These are phyloP conservation scores for Parachaetomium inaequale DNA, from an alignment of 495 filamentous ascomycete species.

Conservation along the genomic window DNA sequence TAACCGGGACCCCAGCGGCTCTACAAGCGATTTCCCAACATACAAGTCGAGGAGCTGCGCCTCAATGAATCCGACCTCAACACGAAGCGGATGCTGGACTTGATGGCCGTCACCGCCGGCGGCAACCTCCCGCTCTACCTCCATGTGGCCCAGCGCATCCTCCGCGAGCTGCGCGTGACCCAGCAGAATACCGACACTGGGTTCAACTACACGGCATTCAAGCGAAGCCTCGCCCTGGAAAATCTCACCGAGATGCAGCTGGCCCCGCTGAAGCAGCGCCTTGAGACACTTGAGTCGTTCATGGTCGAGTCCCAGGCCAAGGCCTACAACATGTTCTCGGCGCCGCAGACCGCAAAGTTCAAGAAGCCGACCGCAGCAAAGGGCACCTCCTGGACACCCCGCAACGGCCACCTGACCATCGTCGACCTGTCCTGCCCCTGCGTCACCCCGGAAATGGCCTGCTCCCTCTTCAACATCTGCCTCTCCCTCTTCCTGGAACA, in stretches of 20 bases:
- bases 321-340: slow-evolving; percentile 12
- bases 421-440: slow-evolving; percentile 73
- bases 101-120: slow-evolving; percentile 60
- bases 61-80: slow-evolving; percentile 59
- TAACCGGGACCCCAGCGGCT: slow-evolving; percentile 21
- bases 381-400: slow-evolving; percentile 36
- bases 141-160: slow-evolving; percentile 52
- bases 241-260: slow-evolving; percentile 45
- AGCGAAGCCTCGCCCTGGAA: slow-evolving; percentile 31
- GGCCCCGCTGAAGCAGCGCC: slow-evolving; percentile 50
- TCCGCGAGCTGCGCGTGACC: slow-evolving; percentile 56
- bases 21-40: slow-evolving; percentile 41
- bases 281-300: slow-evolving; percentile 58
- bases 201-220: slow-evolving; percentile 57
- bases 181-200: slow-evolving; percentile 34
- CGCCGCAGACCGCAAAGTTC: background rate
- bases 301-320: slow-evolving; percentile 41
- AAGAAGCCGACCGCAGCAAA: background rate
- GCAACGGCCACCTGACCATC: slow-evolving; percentile 61
- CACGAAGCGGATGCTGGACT: slow-evolving; percentile 59
- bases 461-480: slow-evolving; percentile 65
- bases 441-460: slow-evolving; percentile 62
- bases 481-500: slow-evolving; percentile 59
- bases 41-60: slow-evolving; percentile 51
- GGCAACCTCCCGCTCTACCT: slow-evolving; percentile 60